Base-by-base conservation (phyloP, 768 basidiomycete species). In the Podaxis carcinomalis region DNA sequence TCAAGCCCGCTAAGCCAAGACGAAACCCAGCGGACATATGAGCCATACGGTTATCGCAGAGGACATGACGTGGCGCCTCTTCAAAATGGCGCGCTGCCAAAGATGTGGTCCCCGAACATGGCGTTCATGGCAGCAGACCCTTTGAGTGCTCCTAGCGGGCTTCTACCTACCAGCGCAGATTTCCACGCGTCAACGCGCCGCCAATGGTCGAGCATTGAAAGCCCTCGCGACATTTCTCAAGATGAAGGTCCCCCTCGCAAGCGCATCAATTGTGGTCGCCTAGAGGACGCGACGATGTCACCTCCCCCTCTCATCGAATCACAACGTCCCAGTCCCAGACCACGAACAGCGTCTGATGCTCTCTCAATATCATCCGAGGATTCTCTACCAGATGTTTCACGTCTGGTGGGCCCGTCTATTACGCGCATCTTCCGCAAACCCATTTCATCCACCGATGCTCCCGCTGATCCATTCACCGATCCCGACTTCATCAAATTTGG, bases 221-320 rank as follows among this genome's bases (percentile, higher is more conserved):
- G 76, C 57, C 71, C 74, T 55, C 63, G 73, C 42, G 75, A 74
- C 16, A 72, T 74, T 50, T 70, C 75, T 54, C 80, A 82, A 61
- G 83, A 86, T 21, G 83, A 83, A 14, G 88, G 84, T 13, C 88
- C 85, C 40, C 89, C 90, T 53, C 84, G 86, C 61, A 92, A 92
- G 75, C 84, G 84, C 65, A 67, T 84, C 42, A 86, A 90, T 69
- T 78, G 77, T 62, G 86, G 86, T 28, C 71, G 73, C 53, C 72
- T 75, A 25, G 61, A 73, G 46, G 74, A 77, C 68, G 61, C 74
- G 69, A 68, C 59, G 77, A 75, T 67, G 80, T 75, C 51, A 83
- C 85, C 46, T 78, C 74, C 39, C 88, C 90, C 42, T 46, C 52
- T 10, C 21, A n/a, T 49, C 19, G 47, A 49, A 47, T 39, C 53